These are phyloP conservation scores for Aspergillus sp. DNA, from an alignment of 2,329 filamentous ascomycete genomes.

Conservation along the genomic window DNA sequence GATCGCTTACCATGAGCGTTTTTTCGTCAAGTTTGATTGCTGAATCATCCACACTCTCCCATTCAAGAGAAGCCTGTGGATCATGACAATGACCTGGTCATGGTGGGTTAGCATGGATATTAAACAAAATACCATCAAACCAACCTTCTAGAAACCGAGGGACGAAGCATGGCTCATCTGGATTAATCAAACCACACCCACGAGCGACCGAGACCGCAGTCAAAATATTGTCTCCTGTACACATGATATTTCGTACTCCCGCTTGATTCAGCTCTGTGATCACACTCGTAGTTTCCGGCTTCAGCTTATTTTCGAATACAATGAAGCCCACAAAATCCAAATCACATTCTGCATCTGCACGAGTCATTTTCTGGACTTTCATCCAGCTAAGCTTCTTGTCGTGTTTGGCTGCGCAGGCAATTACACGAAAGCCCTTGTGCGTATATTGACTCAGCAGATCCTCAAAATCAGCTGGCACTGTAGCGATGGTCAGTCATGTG, in stretches of 20 bases:
- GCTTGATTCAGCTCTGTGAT: slow-evolving; percentile 74
- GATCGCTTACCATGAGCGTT: slow-evolving; percentile 56
- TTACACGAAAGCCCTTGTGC: slow-evolving; percentile 91
- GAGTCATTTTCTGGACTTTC: slow-evolving; percentile 87
- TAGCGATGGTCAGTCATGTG: slow-evolving; percentile 18
- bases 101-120: too few species aligned
- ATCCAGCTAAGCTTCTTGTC: slow-evolving; percentile 85
- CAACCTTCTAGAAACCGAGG: slow-evolving; percentile 72
- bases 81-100: slow-evolving; percentile 59
- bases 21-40: slow-evolving; percentile 68
- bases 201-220: slow-evolving; percentile 93
- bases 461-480: slow-evolving; percentile 78
- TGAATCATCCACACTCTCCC: slow-evolving; percentile 92
- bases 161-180: slow-evolving; percentile 80
- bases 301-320: slow-evolving; percentile 97
- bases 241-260: slow-evolving; percentile 87
- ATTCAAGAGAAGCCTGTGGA: slow-evolving; percentile 63
- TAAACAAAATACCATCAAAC: slow-evolving; percentile 4
- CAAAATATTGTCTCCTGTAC: slow-evolving; percentile 94
- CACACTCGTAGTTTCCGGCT: slow-evolving; percentile 72
- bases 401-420: slow-evolving; percentile 86
- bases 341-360: slow-evolving; percentile 71
- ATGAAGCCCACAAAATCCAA: slow-evolving; percentile 93
- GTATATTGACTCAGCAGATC: slow-evolving; percentile 85
- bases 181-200: slow-evolving; percentile 76